A percentile compares a stretch with the other conserved stretches of the same genome.
These are phyloP conservation scores for Nannizzia gypsea DNA, from an alignment of 2,329 filamentous ascomycete species.

Conservation along the genomic window DNA sequence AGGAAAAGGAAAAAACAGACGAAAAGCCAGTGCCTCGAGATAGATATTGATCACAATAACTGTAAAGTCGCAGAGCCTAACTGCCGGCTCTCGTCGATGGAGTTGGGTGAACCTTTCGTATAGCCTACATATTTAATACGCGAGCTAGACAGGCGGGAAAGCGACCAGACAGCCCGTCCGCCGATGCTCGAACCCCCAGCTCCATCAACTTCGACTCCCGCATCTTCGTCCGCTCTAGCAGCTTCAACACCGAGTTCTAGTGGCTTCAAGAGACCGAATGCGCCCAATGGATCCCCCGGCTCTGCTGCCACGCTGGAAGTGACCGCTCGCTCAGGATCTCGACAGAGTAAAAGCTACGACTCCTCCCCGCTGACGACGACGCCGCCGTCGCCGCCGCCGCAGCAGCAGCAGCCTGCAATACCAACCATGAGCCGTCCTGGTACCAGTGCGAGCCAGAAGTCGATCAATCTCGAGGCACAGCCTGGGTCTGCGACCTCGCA, in stretches of 20 bases:
- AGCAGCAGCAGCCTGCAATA: neutral
- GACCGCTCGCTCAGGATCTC: neutral
- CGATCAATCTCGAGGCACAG: constrained; percentile 13
- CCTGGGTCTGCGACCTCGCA: constrained; percentile 22
- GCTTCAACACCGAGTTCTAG: neutral
- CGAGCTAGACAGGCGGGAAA: neutral
- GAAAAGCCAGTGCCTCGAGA: neutral
- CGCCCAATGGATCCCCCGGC: neutral
- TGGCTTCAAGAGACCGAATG: neutral
- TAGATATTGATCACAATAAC: neutral
- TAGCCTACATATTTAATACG: neutral
- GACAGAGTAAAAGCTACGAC: neutral
- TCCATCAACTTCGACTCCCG: neutral
- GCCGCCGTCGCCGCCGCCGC: too few species aligned
- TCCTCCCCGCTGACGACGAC: neutral
- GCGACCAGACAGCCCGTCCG: neutral
- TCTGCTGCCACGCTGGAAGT: neutral
- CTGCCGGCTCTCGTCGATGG: neutral
- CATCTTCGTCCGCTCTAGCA: neutral
- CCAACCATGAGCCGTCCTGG: neutral
- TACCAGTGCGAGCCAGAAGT: neutral
- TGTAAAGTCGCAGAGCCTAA: neutral
- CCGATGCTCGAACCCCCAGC: neutral
- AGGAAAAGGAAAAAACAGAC: neutral
- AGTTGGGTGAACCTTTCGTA: neutral